phyloP scores from a whole-genome alignment of 73 alveolate species.

The Symbiodinium natans region DNA sequence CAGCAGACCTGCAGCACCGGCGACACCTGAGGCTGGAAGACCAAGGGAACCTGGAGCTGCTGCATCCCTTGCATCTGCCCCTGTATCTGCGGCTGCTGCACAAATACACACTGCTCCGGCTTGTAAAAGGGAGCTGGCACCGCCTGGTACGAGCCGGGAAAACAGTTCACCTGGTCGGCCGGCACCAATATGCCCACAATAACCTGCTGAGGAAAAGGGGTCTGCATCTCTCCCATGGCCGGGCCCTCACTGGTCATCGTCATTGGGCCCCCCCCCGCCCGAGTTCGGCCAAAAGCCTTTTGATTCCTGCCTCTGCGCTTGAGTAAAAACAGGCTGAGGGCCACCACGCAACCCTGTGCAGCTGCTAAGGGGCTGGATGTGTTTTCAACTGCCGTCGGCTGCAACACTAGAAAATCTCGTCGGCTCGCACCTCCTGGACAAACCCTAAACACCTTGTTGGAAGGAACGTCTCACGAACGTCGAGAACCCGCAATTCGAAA shows the following conservation, averaged over 20 bases:
- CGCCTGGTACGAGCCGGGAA: constrained; percentile 53
- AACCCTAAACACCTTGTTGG: no score
- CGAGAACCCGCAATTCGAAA: no score
- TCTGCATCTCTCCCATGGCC: constrained; percentile 14
- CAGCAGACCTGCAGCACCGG: background rate
- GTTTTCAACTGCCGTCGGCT: no score
- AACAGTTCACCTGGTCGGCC: constrained; percentile 50
- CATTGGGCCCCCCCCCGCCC: background rate
- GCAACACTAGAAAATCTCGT: no score
- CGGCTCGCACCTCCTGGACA: no score
- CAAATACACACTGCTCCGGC: constrained; percentile 42
- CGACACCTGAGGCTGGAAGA: background rate
- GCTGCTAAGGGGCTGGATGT: constrained; percentile 34
- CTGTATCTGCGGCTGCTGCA: constrained; percentile 34
- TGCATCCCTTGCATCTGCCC: background rate
- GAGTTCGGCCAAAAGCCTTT: background rate
- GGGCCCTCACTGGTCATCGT: background rate
- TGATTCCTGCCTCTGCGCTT: background rate
- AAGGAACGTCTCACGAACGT: no score
- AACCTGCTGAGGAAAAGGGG: constrained; percentile 13
- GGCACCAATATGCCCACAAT: constrained; percentile 86
- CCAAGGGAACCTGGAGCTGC: background rate
- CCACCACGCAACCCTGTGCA: background rate
- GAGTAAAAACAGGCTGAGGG: background rate
- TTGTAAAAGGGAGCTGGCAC: constrained; percentile 72